phyloP scores from a whole-genome alignment of 169 alveolate species.

The Eimeria brunetti region DNA sequence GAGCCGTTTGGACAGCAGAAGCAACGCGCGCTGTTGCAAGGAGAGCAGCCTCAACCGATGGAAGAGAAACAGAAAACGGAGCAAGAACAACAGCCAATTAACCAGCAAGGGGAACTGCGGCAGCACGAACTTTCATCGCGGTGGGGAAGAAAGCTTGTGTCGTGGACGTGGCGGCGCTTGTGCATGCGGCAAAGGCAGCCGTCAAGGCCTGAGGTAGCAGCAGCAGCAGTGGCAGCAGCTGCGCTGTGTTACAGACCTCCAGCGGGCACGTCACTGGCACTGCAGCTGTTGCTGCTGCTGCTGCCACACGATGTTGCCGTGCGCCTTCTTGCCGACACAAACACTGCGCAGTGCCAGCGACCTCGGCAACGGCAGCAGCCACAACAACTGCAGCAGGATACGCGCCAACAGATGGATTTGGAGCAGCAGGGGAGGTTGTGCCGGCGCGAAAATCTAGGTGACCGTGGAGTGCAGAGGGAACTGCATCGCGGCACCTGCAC shows the following conservation, averaged over 20 bases:
- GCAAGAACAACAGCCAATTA: neutral
- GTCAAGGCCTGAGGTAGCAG: slow-evolving; percentile 17
- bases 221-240: slow-evolving; percentile 38
- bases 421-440: neutral
- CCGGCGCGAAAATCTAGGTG: too few relatives aligned
- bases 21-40: neutral
- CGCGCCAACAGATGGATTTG: neutral
- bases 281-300: slow-evolving; percentile 49
- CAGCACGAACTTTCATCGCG: neutral
- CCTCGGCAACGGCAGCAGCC: slow-evolving; percentile 18
- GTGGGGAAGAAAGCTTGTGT: slow-evolving; percentile 35
- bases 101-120: neutral
- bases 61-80: neutral
- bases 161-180: slow-evolving; percentile 60
- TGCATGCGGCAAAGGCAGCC: slow-evolving; percentile 61
- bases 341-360: slow-evolving; percentile 17
- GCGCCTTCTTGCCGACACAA: slow-evolving; percentile 19
- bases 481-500: slow-evolving; percentile 1
- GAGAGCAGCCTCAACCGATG: neutral
- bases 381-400: neutral
- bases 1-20: neutral
- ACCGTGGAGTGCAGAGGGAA: neutral
- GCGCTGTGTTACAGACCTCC: slow-evolving; percentile 51
- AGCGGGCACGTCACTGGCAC: slow-evolving; percentile 41
- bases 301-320: slow-evolving; percentile 38